A percentile compares a stretch with the other conserved stretches of the same genome.
Conservation (phyloP, 148 eudicot species). For the Mesembryanthemum crystallinum region DNA sequence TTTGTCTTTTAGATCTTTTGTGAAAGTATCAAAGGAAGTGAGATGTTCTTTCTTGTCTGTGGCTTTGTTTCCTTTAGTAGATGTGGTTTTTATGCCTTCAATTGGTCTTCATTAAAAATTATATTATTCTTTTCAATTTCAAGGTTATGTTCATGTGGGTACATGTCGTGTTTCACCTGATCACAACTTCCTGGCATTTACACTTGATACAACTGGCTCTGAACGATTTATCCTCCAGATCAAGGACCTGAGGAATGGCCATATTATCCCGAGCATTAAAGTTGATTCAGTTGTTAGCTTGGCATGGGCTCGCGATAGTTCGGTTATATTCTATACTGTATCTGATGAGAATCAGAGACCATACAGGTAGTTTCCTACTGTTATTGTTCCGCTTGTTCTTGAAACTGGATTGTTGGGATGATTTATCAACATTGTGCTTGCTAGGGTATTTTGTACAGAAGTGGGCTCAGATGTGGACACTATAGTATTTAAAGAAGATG, state of each 20-base stretch:
- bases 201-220: constrained; percentile 70
- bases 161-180: constrained; percentile 93
- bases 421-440: constrained; percentile 25
- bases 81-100: not conserved
- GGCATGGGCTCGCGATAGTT: constrained; percentile 84
- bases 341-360: constrained; percentile 88
- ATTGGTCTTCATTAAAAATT: not conserved
- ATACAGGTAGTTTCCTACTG: constrained; percentile 51
- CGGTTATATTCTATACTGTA: constrained; percentile 67
- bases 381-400: constrained; percentile 18
- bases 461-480: constrained; percentile 50
- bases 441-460: constrained; percentile 65
- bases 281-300: constrained; percentile 80
- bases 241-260: constrained; percentile 60
- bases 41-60: no score
- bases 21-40: not conserved
- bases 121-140: constrained; percentile 5
- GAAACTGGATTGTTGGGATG: constrained; percentile 12
- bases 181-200: constrained; percentile 84
- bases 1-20: not conserved
- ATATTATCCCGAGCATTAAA: constrained; percentile 39
- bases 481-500: constrained; percentile 62
- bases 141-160: constrained; percentile 96
- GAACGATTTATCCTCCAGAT: constrained; percentile 79
- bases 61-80: no score